Conservation (phyloP, 139 green algal genomes). For the Chlamydomonas sp. region DNA sequence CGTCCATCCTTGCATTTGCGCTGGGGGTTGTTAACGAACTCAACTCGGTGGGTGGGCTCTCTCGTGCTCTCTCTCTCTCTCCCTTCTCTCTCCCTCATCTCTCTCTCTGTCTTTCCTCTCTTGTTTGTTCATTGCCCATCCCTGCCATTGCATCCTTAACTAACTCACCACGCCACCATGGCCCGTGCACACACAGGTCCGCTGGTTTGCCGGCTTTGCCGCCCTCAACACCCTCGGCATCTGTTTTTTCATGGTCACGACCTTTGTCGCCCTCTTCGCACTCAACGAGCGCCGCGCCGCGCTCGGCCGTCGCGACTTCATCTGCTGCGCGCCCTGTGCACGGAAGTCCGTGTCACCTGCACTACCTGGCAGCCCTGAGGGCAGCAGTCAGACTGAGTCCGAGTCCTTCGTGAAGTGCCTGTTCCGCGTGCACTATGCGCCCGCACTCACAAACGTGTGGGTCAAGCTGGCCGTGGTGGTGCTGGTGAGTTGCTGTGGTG, state of each 20-base stretch:
- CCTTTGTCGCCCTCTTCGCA: slow-evolving; percentile 27
- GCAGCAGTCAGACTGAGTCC: background rate
- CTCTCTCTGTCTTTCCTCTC: no score
- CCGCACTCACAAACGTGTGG: slow-evolving; percentile 13
- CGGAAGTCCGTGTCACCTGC: slow-evolving; percentile 1
- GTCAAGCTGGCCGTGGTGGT: slow-evolving; percentile 25
- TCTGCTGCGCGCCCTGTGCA: slow-evolving; percentile 25
- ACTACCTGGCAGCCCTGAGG: background rate
- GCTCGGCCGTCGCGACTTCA: slow-evolving; percentile 21
- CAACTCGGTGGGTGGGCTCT: no score
- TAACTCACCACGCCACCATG: no score
- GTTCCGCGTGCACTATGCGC: slow-evolving; percentile 3
- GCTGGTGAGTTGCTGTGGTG: no score
- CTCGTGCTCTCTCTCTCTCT: no score
- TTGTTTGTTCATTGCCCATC: no score
- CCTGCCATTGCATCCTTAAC: no score
- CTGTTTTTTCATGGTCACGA: slow-evolving; percentile 20
- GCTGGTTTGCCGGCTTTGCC: slow-evolving; percentile 21
- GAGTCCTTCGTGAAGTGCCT: slow-evolving; percentile 18
- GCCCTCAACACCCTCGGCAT: slow-evolving; percentile 12
- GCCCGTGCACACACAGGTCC: no score
- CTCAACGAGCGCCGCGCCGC: slow-evolving; percentile 35
- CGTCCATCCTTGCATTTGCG: slow-evolving; percentile 25
- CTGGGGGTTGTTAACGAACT: no score
- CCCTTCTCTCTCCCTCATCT: no score